Conservation (phyloP, 805 yeast genomes). For the Zygoascus ofunaensis region DNA sequence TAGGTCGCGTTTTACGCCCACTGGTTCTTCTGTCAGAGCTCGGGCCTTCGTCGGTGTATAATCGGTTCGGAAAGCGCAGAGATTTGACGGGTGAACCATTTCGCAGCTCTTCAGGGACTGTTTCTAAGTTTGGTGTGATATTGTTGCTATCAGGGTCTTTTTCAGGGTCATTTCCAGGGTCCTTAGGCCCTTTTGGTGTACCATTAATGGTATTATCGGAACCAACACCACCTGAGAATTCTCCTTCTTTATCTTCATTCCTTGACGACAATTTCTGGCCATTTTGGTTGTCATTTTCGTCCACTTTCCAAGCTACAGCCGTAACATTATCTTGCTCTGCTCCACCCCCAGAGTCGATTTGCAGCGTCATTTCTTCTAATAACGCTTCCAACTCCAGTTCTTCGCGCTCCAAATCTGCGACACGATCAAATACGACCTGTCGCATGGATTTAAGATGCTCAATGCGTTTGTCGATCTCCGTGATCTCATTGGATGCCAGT, state of each 20-base stretch:
- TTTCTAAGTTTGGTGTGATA: neutral
- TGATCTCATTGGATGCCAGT: slow-evolving; percentile 53
- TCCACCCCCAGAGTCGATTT: slow-evolving; percentile 7
- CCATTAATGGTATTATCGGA: no score
- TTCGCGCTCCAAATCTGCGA: slow-evolving; percentile 52
- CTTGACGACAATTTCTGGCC: neutral
- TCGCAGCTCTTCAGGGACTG: neutral
- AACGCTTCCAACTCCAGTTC: slow-evolving; percentile 45
- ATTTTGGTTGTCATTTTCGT: slow-evolving; percentile 11
- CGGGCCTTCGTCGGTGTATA: neutral
- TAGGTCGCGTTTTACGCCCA: slow-evolving; percentile 47
- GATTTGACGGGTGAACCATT: slow-evolving; percentile 18
- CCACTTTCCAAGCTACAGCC: no score
- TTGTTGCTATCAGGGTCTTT: neutral
- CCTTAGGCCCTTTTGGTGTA: slow-evolving; percentile 18
- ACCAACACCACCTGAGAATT: no score
- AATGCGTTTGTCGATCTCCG: slow-evolving; percentile 52
- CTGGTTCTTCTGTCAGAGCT: slow-evolving; percentile 25
- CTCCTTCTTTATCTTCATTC: neutral
- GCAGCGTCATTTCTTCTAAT: slow-evolving; percentile 10
- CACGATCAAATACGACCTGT: slow-evolving; percentile 45
- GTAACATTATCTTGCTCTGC: slow-evolving; percentile 7
- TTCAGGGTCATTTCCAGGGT: slow-evolving; percentile 4
- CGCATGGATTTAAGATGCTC: slow-evolving; percentile 43
- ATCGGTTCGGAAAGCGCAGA: no score